Evolutionary conservation across 2,329 filamentous ascomycete species (phyloP), one percentile per base, ranked within the genome.

Genomic region (Cladosporium sp.): DNA sequence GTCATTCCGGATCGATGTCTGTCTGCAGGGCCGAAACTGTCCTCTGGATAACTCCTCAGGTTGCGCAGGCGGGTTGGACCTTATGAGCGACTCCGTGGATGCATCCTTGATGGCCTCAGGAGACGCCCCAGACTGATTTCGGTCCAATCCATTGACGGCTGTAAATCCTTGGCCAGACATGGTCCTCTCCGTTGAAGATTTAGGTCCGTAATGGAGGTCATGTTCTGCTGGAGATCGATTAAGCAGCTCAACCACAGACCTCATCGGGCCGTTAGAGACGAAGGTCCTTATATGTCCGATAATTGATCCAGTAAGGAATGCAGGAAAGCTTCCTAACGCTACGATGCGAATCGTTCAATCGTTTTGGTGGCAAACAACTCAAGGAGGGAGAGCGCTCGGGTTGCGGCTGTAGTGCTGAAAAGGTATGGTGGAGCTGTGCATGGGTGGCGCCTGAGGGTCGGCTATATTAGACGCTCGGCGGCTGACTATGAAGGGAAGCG

Each of bases 381-480:
- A 56, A 17, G 42, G 42, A 49, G 30, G 54, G 22, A 55, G 52
- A n/a, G 34, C 42, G 40, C 17, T 45, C 39, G 54, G 54, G 40
- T 20, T 56, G 54, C 42, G 43, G 42, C 42, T 49, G 54, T 56
- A 45, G 34, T 56, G 42, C 42, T 56, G 30, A 36, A 38, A 34
- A 38, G 36, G 40, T 12, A 19, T 34, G 36, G 54, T 38, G 54
- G 30, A 56, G 54, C 40, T 37, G 52, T 28, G 34, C 54, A 56
- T 56, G 54, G 19, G 42, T 37, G 42, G 54, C 54, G 54, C 54
- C 22, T 56, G 49, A 49, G 40, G 54, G 45, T 50, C 54, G 54
- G 54, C 54, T 56, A 56, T 25, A 20, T 28, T 56, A 56, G 54
- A 56, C 54, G 54, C 54, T 45, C 30, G 34, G 54, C 54, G 42